A percentile compares a stretch with the other conserved stretches of the same genome.
Conservation (phyloP, 1,284 basidiomycete genomes). For the Apiotrichum veenhuisii region DNA sequence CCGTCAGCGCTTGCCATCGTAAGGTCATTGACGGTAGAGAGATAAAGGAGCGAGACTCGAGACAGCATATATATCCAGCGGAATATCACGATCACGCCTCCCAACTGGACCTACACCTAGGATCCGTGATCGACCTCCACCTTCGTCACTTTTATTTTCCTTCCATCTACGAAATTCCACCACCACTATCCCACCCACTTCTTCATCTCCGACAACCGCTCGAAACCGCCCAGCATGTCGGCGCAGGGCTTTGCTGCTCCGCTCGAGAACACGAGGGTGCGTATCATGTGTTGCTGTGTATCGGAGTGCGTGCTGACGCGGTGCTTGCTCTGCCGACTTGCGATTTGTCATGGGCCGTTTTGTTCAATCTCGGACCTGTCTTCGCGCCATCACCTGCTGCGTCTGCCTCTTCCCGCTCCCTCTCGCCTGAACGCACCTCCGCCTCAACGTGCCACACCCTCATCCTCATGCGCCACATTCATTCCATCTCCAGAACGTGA, state of each 20-base stretch:
- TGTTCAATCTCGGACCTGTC: too few relatives aligned
- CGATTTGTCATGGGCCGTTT: too few relatives aligned
- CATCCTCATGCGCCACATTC: not conserved
- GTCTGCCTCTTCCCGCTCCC: too few relatives aligned
- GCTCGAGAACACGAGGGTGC: conserved; percentile 44
- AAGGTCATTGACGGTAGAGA: too few relatives aligned
- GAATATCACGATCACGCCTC: too few relatives aligned
- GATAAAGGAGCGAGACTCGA: too few relatives aligned
- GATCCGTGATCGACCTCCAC: not conserved
- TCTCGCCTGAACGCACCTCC: too few relatives aligned
- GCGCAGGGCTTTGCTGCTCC: conserved; percentile 39
- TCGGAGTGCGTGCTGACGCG: not conserved
- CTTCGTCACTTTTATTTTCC: not conserved
- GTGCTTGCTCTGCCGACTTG: not conserved
- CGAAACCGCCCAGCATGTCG: not conserved
- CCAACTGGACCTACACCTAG: too few relatives aligned
- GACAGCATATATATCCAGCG: too few relatives aligned
- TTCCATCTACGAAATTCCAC: not conserved
- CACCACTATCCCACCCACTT: not conserved
- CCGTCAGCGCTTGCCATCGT: too few relatives aligned
- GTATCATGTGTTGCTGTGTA: conserved; percentile 1
- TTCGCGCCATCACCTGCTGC: too few relatives aligned
- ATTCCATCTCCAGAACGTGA: conserved; percentile 40
- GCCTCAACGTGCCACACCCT: too few relatives aligned
- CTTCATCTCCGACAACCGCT: not conserved